Evolutionary conservation across 2,329 filamentous ascomycete species (phyloP), one percentile per base, ranked within the genome.

Genomic region (Neobulgaria alba): DNA sequence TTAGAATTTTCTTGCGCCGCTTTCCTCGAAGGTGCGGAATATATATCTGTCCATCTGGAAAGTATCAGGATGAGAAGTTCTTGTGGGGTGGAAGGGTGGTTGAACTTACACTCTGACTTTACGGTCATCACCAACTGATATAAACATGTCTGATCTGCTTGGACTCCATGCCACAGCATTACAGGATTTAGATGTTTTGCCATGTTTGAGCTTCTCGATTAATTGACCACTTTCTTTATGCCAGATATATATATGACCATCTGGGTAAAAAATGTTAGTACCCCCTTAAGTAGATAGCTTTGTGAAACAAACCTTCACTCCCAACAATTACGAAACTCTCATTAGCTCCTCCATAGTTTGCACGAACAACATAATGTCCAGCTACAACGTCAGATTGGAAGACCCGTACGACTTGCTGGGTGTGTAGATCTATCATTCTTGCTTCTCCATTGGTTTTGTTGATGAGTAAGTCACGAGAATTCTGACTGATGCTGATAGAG

Each of bases 151-250:
- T 1, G 86, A 79, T 57, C 95, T 77, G 9, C 67, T 72, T 1
- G 92, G 89, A 55, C 90, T 92, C 90, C 92, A 98, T 16, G 82
- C 74, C 29, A 93, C 84, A 5, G 86, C 77, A 59, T 95, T 96
- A 49, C 92, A 90, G 45, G 77, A 81, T 23, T 87, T 82, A 10
- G 75, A 72, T 5, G 68, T 66, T 54, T 96, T 90, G 0, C 80
- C 89, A 26, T 26, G 23, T 21, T 78, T 73, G 2, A 96, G 67
- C 35, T 76, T 80, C 56, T 88, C 85, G 4, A 98, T 77, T 1
- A 82, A 70, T 4, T 73, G 69, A 4, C 86, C 87, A 26, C 83
- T 86, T 42, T 80, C 82, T 61, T 87, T 92, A 61, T 95, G 85
- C 87, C 89, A 96, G 46, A 98, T 85, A 59, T 87, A 82, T 31